A percentile compares a stretch with the other conserved stretches of the same genome.
Conservation (phyloP, 2,329 filamentous ascomycete genomes). For the Penicillium digitatum region DNA sequence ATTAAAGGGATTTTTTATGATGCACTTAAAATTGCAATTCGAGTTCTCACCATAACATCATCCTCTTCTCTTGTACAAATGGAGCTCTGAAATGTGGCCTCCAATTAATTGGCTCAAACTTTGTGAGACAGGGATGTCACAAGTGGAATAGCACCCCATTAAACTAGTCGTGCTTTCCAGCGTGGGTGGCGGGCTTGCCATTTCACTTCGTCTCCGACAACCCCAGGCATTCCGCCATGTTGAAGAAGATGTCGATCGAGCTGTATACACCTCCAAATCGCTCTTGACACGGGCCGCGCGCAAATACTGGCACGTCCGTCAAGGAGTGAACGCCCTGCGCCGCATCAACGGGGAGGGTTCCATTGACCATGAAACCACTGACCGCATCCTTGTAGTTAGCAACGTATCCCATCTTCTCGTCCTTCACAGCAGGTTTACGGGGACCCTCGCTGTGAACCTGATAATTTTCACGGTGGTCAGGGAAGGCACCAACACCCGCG, state of each 20-base stretch:
- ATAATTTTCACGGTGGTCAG: slow-evolving; percentile 74
- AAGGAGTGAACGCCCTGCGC: slow-evolving; percentile 70
- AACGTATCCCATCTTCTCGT: slow-evolving; percentile 58
- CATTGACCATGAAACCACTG: slow-evolving; percentile 69
- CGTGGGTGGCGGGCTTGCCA: not conserved
- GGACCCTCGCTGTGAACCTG: slow-evolving; percentile 64
- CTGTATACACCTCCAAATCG: slow-evolving; percentile 56
- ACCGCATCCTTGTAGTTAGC: slow-evolving; percentile 64
- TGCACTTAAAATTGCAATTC: not conserved
- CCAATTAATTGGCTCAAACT: not conserved
- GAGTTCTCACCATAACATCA: not conserved
- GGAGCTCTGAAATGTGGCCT: not conserved
- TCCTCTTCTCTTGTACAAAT: not conserved
- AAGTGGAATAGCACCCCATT: not conserved
- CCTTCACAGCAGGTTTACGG: slow-evolving; percentile 56
- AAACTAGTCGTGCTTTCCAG: not conserved
- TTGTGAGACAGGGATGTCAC: not conserved
- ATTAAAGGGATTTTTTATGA: not conserved
- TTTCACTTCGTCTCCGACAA: slow-evolving; percentile 25
- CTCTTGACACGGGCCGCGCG: slow-evolving; percentile 73
- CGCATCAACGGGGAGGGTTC: slow-evolving; percentile 63
- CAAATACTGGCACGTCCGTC: slow-evolving; percentile 75
- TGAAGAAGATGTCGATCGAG: slow-evolving; percentile 42
- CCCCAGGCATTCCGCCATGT: slow-evolving; percentile 40
- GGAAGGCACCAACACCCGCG: slow-evolving; percentile 65